A percentile compares a stretch with the other conserved stretches of the same genome.
These are phyloP conservation scores for Clitoria ternatea DNA, from an alignment of 306 rosid genomes.

Conservation along the genomic window DNA sequence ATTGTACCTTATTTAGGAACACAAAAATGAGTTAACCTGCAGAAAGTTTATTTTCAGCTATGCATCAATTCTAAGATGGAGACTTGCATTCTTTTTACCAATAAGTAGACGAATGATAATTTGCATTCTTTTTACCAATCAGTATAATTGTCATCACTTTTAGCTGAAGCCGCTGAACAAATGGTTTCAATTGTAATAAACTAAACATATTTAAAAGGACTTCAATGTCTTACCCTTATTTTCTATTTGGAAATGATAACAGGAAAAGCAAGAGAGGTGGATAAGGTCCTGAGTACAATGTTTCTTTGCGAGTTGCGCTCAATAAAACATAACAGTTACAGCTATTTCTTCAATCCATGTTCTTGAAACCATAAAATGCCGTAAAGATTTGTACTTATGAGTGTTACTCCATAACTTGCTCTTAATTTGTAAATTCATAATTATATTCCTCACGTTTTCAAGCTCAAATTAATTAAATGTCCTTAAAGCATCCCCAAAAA, in stretches of 20 bases:
- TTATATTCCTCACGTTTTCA: neutral
- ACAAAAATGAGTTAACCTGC: neutral
- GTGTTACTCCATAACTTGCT: neutral
- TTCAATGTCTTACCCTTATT: neutral
- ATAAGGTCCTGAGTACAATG: neutral
- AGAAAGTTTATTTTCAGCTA: neutral
- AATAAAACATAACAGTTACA: neutral
- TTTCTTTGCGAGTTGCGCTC: neutral
- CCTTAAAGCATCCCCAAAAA: neutral
- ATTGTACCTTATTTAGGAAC: neutral
- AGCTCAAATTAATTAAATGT: neutral
- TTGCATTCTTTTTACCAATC: neutral
- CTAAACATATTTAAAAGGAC: neutral
- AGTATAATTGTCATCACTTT: neutral
- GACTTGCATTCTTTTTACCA: neutral
- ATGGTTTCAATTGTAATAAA: neutral
- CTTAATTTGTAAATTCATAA: neutral
- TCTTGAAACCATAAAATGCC: neutral
- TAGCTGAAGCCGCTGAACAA: neutral
- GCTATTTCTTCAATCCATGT: neutral
- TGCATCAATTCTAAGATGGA: neutral
- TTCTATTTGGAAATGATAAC: too few species aligned
- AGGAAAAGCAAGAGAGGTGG: neutral
- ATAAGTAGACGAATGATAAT: neutral
- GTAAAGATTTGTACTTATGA: neutral